Conservation (phyloP, 768 basidiomycete genomes). For the Lactifluus rugatus region DNA sequence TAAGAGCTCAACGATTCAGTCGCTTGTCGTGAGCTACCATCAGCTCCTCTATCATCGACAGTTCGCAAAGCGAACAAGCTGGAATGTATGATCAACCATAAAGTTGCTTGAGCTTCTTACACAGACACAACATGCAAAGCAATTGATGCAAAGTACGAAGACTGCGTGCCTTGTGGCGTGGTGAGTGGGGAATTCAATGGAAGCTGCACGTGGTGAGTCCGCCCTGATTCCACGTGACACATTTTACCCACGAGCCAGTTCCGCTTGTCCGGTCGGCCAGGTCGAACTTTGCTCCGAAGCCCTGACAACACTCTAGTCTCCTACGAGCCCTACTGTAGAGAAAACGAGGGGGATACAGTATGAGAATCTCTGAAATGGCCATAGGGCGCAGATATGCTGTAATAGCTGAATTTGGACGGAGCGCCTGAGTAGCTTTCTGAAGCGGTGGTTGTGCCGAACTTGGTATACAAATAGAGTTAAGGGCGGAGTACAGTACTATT, state of each 20-base stretch:
- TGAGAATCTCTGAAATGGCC: not conserved
- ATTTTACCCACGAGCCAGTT: not conserved
- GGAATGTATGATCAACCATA: not conserved
- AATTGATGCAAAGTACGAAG: not conserved
- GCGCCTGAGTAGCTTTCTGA: not conserved
- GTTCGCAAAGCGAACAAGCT: not conserved
- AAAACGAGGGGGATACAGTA: no score
- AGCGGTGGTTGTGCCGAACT: not conserved
- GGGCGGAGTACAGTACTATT: not conserved
- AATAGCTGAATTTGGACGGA: not conserved
- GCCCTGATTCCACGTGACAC: no score
- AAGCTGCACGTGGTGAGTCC: not conserved
- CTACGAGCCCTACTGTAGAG: no score
- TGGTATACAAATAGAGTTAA: slow-evolving; percentile 4
- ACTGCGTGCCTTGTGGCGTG: not conserved
- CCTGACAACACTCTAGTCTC: no score
- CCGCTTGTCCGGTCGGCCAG: not conserved
- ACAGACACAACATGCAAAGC: no score
- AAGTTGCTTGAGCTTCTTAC: not conserved
- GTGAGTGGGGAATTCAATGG: not conserved
- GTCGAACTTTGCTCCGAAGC: no score
- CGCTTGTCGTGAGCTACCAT: not conserved
- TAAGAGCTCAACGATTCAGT: not conserved
- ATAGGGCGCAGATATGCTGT: not conserved
- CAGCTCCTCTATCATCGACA: not conserved